Conservation (phyloP, 768 basidiomycete genomes). For the Mycena galericulata region DNA sequence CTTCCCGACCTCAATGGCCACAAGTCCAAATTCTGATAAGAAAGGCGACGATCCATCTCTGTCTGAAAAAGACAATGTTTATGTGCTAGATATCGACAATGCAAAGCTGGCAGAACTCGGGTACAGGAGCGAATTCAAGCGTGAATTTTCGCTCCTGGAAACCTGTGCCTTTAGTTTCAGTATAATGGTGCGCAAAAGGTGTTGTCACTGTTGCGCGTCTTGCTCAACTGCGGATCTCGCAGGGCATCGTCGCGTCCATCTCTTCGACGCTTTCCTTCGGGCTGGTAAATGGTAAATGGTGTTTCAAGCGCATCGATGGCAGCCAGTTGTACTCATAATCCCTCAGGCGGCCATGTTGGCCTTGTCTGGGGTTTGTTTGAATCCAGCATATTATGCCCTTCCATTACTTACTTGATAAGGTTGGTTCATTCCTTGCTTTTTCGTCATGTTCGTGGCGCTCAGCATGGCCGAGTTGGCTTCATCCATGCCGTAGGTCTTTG, state of each 20-base stretch:
- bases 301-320: not conserved
- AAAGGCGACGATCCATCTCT: slow-evolving; percentile 6
- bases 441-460: slow-evolving; percentile 74
- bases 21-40: slow-evolving; percentile 15
- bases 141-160: slow-evolving; percentile 79
- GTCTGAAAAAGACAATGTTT: slow-evolving; percentile 31
- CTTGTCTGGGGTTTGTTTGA: slow-evolving; percentile 86
- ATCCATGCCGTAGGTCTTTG: slow-evolving; percentile 74
- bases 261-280: slow-evolving; percentile 75
- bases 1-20: slow-evolving; percentile 18
- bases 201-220: slow-evolving; percentile 43
- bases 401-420: too few species aligned
- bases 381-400: too few species aligned
- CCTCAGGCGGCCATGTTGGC: slow-evolving; percentile 77
- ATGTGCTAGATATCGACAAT: slow-evolving; percentile 62
- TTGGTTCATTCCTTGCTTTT: slow-evolving; percentile 78
- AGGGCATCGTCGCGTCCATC: slow-evolving; percentile 80
- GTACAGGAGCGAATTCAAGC: slow-evolving; percentile 78
- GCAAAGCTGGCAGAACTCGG: slow-evolving; percentile 72
- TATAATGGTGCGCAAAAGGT: slow-evolving; percentile 54
- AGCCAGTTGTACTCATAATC: not conserved
- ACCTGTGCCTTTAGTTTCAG: slow-evolving; percentile 75
- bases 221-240: slow-evolving; percentile 57
- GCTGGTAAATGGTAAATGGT: slow-evolving; percentile 61
- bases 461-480: slow-evolving; percentile 82